Base-by-base conservation (phyloP, 768 basidiomycete species). In the Suillus fuscotomentosus region DNA sequence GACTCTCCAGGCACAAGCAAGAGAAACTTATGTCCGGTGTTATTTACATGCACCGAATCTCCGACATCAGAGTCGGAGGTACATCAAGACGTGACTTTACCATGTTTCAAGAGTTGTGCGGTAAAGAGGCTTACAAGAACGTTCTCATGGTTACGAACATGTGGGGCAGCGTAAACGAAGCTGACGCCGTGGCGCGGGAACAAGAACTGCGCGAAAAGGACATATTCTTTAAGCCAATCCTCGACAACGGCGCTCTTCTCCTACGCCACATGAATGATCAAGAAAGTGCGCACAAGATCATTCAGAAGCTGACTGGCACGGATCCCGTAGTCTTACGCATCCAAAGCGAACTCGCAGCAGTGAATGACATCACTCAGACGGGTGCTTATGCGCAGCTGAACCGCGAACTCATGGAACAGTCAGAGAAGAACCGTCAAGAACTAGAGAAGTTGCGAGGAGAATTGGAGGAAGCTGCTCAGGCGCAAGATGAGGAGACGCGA, bases 31-130 rank as follows among this genome's bases (percentile, higher is more conserved):
- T 85, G 5, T 76, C 80, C 0, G 84, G 84, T 4, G 80, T 85
- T 60, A 79, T 85, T 57, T 86, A 86, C 65, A 77, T 84, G 74
- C 85, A 85, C 64, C 76, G 84, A 0, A 86, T 86, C 54, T 76
- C 75, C 22, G 85, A 85, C 68, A 70, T 79, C 72, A 78, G 82
- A 61, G 77, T 86, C 67, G 81, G 81, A 41, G 82, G 82, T 15
- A 80, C 80, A 38, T 80, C 83, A 14, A 77, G 76, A 22, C 78
- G 80, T 63, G 84, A 83, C 68, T 81, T 84, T 63, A 76, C 77
- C 59, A 80, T 85, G 77, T 85, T 86, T 75, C 74, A 80, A 39
- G 77, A 81, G 68, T 77, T 87, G 31, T 87, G 86, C 61, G 86
- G 86, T 10, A 80, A 82, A 61, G 75, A 71, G n/a, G 77, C 83